Evolutionary conservation across 345 rosid genomes (phyloP), one percentile per base, ranked within the genome.

Genomic region (Camelina hispida): DNA sequence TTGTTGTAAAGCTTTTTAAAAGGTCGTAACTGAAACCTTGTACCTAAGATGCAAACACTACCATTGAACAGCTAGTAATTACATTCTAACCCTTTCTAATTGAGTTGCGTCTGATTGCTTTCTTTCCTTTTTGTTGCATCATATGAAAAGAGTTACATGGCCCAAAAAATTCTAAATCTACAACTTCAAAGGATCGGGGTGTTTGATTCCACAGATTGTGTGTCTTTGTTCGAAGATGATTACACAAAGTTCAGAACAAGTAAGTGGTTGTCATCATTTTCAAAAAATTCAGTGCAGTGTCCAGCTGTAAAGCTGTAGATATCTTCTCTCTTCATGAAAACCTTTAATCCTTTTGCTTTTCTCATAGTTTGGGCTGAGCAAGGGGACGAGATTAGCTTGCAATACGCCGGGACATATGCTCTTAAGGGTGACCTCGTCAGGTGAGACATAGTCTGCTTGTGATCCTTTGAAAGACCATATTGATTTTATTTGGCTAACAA

Each of bases 331-430:
- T 61, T 35, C 44, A 42, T 72, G 66, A 59, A 62, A 58, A 67
- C 30, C 28, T 63, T 15, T 56, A 71, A 53, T 34, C 32, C 30
- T 63, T 32, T 56, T 66, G 42, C 13, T 60, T 66, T 9, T 62
- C 55, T 81, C 18, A 52, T 66, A 95, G 99, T 91, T 81, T 95
- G 99, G 99, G 97, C 99, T 18, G 93, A 91, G 87, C 97, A 95
- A 80, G 97, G 99, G 63, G 99, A 95, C 56, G 99, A 91, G 77
- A 71, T 95, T 71, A 94, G 97, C 86, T 89, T 95, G 37, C 96
- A 89, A 82, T 95, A 94, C 66, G 87, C 97, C 10, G 99, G 99
- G 68, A 95, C 99, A 23, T 75, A 86, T 80, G 99, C 99, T 40
- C 81, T 95, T 32, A 95, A 95, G 85, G 99, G 99, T 12, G 99